Conservation (phyloP, 1,284 basidiomycete genomes). For the Trichosporon sp. region DNA sequence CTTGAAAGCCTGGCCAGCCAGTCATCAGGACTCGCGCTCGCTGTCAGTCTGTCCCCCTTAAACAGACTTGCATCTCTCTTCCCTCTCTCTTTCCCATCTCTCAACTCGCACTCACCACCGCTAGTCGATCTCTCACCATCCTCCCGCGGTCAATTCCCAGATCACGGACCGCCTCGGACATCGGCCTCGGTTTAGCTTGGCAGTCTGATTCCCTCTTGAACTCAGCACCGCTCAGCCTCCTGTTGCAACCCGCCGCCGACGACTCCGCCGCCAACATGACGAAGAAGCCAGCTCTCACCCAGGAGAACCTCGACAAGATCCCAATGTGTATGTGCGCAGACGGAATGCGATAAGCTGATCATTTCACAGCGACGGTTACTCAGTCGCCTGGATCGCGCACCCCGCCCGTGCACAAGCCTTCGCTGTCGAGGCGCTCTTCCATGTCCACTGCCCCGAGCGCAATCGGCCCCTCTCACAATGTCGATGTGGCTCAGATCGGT, state of each 20-base stretch:
- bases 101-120: background rate
- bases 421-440: slow-evolving; percentile 41
- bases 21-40: too few species aligned
- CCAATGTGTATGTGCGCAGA: slow-evolving; percentile 20
- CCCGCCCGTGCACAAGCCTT: slow-evolving; percentile 39
- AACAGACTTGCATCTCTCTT: background rate
- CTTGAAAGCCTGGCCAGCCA: too few species aligned
- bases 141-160: background rate
- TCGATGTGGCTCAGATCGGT: slow-evolving; percentile 41
- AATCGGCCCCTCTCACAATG: slow-evolving; percentile 27
- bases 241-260: background rate
- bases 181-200: background rate
- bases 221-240: background rate
- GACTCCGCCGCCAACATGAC: slow-evolving; percentile 2
- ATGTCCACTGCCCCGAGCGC: slow-evolving; percentile 25
- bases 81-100: background rate
- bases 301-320: slow-evolving; percentile 36
- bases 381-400: slow-evolving; percentile 22
- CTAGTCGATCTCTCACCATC: background rate
- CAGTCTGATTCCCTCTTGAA: background rate
- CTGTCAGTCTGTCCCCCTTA: too few species aligned
- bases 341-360: background rate
- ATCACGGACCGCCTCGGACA: background rate
- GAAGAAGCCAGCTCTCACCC: slow-evolving; percentile 32
- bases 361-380: slow-evolving; percentile 9